Evolutionary conservation across 2,329 filamentous ascomycete species (phyloP).

Genomic region (Aspergillus brasiliensis): DNA sequence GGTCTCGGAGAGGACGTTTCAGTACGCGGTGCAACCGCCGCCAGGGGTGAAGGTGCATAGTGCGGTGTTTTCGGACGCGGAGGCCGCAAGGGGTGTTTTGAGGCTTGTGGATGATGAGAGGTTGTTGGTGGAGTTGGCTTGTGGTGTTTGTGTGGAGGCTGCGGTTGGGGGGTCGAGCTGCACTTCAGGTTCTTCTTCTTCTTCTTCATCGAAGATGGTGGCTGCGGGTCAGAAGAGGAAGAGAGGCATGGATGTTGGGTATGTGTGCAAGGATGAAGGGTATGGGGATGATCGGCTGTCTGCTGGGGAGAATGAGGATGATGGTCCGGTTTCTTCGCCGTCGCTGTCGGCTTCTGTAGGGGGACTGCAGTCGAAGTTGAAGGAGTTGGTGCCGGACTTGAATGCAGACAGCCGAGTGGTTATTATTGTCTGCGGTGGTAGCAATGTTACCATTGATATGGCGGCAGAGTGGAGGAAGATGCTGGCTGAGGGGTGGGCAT

Average conservation of each 20-base stretch:
- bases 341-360: constrained; percentile 4
- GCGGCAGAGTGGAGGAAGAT: constrained; percentile 59
- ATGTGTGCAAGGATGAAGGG: constrained; percentile 31
- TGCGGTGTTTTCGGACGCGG: constrained; percentile 69
- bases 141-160: constrained; percentile 73
- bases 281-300: constrained; percentile 39
- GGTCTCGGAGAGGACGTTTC: constrained; percentile 69
- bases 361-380: constrained; percentile 50
- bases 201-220: constrained; percentile 1
- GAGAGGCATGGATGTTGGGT: constrained; percentile 14
- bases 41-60: constrained; percentile 56
- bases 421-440: constrained; percentile 81
- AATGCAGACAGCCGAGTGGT: constrained; percentile 73
- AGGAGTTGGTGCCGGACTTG: constrained; percentile 64
- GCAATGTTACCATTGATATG: constrained; percentile 64
- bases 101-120: constrained; percentile 79
- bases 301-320: constrained; percentile 31
- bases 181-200: constrained; percentile 4
- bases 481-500: constrained; percentile 43
- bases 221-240: constrained; percentile 33
- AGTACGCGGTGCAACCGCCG: constrained; percentile 57
- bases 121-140: constrained; percentile 79
- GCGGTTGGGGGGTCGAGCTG: constrained; percentile 38
- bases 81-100: constrained; percentile 76
- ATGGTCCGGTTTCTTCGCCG: constrained; percentile 2